Evolutionary conservation across 73 alveolate species (phyloP), one percentile per base, ranked within the genome.

Genomic region (Paramecium octaurelia): DNA sequence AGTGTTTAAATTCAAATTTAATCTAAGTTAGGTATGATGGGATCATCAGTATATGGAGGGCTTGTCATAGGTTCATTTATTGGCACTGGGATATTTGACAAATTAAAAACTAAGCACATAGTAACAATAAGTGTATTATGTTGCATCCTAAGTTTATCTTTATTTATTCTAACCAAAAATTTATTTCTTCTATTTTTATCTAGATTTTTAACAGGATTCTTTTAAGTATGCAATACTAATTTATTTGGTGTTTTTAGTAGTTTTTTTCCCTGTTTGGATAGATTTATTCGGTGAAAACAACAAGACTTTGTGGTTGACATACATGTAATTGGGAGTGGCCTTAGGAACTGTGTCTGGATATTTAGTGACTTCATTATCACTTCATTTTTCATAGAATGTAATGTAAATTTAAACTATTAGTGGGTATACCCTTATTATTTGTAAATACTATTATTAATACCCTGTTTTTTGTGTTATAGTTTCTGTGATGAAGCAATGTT

Each of bases 241-340:
- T 24, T 70, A 64, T 48, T 60, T 86, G 95, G 92, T 92, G 8
- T 95, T 95, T 85, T 86, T 93, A 83, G 93, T 92, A 35, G 92
- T 95, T 3, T 95, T 92, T 93, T 92, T 93, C 80, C 98, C 98
- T 40, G 98, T 95, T 6, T 95, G 98, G 98, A 96, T 92, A 14
- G 96, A 93, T 46, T 48, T 92, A 18, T 92, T 75, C 76, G 93
- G 93, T 23, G 94, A 83, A 36, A 42, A 58, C 23, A 35, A 89
- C 18, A 70, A 89, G 44, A 89, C 94, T 24, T 43, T 71, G 58
- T 89, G 94, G 94, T 69, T 89, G 7, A 89, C 94, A 29, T 64
- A 58, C 29, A 70, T 89, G 77, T 50, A 89, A 29, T 71, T 89
- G 73, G 91, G 92, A 35, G 94, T 89, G 10, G 92, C 94, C 6